Conservation (phyloP, 2,329 filamentous ascomycete genomes). For the Lasiodiplodia sp. region DNA sequence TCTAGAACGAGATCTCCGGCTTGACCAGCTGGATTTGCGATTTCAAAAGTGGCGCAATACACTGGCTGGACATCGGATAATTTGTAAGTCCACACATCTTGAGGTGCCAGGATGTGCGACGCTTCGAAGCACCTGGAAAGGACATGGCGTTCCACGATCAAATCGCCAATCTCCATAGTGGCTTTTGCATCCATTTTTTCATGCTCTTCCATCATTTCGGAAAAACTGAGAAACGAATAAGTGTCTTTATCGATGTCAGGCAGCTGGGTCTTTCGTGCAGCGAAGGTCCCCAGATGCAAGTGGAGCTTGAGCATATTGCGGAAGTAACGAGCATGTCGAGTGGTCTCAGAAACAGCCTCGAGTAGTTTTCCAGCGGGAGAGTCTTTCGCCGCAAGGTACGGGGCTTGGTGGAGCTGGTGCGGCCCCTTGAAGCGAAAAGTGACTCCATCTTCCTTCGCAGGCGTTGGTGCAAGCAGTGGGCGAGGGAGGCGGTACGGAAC, state of each 20-base stretch:
- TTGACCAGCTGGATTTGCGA: background rate
- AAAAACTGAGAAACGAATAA: slow-evolving; percentile 1
- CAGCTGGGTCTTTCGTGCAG: background rate
- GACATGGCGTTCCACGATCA: slow-evolving; percentile 2
- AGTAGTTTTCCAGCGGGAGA: background rate
- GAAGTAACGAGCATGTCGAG: background rate
- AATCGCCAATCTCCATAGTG: slow-evolving; percentile 14
- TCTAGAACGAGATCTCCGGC: slow-evolving; percentile 11
- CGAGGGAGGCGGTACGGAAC: slow-evolving; percentile 3
- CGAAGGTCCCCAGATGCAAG: slow-evolving; percentile 19
- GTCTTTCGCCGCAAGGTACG: background rate
- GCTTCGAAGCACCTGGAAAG: slow-evolving; percentile 18
- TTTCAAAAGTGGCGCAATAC: slow-evolving; percentile 23
- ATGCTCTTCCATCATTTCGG: slow-evolving; percentile 4
- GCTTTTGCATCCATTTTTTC: slow-evolving; percentile 3
- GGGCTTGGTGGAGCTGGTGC: background rate
- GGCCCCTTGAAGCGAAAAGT: slow-evolving; percentile 2
- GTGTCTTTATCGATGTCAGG: background rate
- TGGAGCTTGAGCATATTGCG: background rate
- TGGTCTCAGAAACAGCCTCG: background rate
- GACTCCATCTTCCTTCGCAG: background rate
- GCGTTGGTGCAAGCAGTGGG: background rate
- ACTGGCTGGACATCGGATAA: slow-evolving; percentile 14
- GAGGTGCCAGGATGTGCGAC: background rate
- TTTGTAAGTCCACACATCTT: background rate